phyloP scores from a whole-genome alignment of 805 yeast genomes.

The Wilhelminamyces savonicus region DNA sequence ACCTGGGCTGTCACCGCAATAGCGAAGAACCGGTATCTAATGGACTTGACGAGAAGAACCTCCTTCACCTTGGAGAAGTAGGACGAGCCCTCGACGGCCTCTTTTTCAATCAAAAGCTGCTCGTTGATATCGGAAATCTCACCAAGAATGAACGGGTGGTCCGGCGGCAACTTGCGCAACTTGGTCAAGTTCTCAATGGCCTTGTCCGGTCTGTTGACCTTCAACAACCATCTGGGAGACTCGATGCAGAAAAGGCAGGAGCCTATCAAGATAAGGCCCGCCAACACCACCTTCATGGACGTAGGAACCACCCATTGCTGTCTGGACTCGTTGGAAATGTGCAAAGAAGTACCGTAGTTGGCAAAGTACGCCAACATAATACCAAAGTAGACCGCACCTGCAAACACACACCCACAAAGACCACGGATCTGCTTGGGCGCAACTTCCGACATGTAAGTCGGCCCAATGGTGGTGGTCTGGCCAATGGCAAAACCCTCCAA shows the following conservation, averaged over 20 bases:
- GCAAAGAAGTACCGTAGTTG: slow-evolving; percentile 46
- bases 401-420: slow-evolving; percentile 44
- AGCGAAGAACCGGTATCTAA: slow-evolving; percentile 39
- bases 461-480: slow-evolving; percentile 52
- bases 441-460: slow-evolving; percentile 47
- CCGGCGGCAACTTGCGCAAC: slow-evolving; percentile 38
- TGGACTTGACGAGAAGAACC: slow-evolving; percentile 29
- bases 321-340: slow-evolving; percentile 27
- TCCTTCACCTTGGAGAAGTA: slow-evolving; percentile 20
- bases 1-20: slow-evolving; percentile 39
- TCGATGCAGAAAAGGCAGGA: slow-evolving; percentile 40
- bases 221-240: slow-evolving; percentile 48
- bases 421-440: slow-evolving; percentile 51
- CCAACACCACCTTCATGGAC: slow-evolving; percentile 40
- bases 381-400: slow-evolving; percentile 55
- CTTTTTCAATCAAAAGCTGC: slow-evolving; percentile 57
- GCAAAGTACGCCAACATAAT: slow-evolving; percentile 43
- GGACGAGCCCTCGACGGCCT: slow-evolving; percentile 24
- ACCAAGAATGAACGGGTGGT: slow-evolving; percentile 44
- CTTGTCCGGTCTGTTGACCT: slow-evolving; percentile 32
- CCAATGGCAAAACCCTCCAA: slow-evolving; percentile 53
- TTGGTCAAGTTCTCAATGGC: slow-evolving; percentile 35
- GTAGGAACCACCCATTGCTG: slow-evolving; percentile 52
- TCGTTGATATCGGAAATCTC: slow-evolving; percentile 40
- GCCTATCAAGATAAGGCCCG: slow-evolving; percentile 37